Percentiles rank a stretch among this genome's conserved stretches.
These are phyloP conservation scores for Raffaelea ambrosiae DNA, from an alignment of 2,329 filamentous ascomycete species.

Conservation along the genomic window DNA sequence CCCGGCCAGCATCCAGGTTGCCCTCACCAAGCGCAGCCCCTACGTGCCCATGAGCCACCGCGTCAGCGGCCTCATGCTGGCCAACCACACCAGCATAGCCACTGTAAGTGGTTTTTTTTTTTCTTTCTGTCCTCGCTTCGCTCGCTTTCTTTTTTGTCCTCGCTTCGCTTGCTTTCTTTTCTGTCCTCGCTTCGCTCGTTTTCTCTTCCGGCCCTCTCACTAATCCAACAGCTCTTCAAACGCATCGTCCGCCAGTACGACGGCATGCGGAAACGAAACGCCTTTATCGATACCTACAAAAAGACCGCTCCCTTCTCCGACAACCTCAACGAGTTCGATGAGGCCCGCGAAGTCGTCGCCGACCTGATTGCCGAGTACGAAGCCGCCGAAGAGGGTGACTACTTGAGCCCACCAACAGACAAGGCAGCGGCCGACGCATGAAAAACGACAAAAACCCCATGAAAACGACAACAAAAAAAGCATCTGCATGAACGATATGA, in stretches of 20 bases:
- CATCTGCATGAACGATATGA: no score
- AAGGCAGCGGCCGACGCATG: slow-evolving; percentile 42
- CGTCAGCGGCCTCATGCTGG: slow-evolving; percentile 93
- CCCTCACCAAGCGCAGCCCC: slow-evolving; percentile 90
- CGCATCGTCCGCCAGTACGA: slow-evolving; percentile 90
- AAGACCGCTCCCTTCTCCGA: slow-evolving; percentile 90
- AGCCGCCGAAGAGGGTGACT: slow-evolving; percentile 83
- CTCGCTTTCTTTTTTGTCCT: neutral
- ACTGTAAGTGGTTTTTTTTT: slow-evolving; percentile 43
- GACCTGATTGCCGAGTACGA: slow-evolving; percentile 94
- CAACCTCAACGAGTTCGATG: slow-evolving; percentile 89
- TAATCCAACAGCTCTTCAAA: slow-evolving; percentile 63
- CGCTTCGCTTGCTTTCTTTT: neutral
- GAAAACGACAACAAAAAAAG: no score
- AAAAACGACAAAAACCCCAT: neutral
- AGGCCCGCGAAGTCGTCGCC: slow-evolving; percentile 82
- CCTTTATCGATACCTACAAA: slow-evolving; percentile 94
- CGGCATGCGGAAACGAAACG: slow-evolving; percentile 88
- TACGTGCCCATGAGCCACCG: slow-evolving; percentile 92
- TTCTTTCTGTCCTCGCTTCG: neutral
- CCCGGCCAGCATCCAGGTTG: slow-evolving; percentile 94
- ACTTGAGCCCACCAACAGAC: slow-evolving; percentile 62
- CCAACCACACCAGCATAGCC: slow-evolving; percentile 95
- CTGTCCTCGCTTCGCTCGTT: neutral
- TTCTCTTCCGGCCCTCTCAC: neutral